Evolutionary conservation across 2,329 filamentous ascomycete genomes (phyloP).

Genomic region (Sporothrix dimorphospora): DNA sequence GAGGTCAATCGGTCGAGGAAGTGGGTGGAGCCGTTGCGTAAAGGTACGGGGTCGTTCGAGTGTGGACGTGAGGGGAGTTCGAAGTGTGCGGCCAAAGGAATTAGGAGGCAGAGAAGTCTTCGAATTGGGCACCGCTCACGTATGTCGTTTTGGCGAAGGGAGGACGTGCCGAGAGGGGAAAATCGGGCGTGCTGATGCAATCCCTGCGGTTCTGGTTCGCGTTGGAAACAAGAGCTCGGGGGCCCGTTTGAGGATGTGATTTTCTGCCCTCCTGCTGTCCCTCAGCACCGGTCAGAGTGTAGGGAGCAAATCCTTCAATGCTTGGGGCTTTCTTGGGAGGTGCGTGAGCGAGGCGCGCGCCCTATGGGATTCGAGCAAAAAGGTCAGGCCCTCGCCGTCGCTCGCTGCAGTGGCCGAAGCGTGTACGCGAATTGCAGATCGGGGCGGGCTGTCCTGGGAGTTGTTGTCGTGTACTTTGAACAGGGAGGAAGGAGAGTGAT

Average conservation of each 20-base stretch:
- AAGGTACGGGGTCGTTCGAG: neutral
- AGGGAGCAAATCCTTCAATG: constrained; percentile 5
- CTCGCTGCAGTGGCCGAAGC: neutral
- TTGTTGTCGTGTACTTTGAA: neutral
- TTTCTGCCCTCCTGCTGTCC: neutral
- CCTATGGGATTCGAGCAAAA: neutral
- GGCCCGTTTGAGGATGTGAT: constrained; percentile 9
- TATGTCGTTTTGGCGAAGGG: constrained; percentile 7
- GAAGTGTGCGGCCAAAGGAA: neutral
- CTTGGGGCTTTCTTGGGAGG: neutral
- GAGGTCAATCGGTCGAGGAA: neutral
- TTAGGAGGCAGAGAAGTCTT: neutral
- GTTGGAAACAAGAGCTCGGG: constrained; percentile 14
- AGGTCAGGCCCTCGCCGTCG: neutral
- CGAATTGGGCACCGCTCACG: neutral
- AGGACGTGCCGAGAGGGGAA: neutral
- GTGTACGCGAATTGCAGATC: neutral
- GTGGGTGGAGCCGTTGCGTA: neutral
- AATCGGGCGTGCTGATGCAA: constrained; percentile 9
- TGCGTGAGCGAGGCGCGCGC: neutral
- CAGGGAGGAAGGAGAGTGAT: neutral
- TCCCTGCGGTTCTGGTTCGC: constrained; percentile 21
- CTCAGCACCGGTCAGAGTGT: constrained; percentile 7
- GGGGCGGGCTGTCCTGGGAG: neutral
- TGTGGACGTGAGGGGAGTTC: neutral